A percentile compares a stretch with the other conserved stretches of the same genome.
phyloP scores from a whole-genome alignment of 352 stramenopile genomes.

The Paralagenidium karlingii region DNA sequence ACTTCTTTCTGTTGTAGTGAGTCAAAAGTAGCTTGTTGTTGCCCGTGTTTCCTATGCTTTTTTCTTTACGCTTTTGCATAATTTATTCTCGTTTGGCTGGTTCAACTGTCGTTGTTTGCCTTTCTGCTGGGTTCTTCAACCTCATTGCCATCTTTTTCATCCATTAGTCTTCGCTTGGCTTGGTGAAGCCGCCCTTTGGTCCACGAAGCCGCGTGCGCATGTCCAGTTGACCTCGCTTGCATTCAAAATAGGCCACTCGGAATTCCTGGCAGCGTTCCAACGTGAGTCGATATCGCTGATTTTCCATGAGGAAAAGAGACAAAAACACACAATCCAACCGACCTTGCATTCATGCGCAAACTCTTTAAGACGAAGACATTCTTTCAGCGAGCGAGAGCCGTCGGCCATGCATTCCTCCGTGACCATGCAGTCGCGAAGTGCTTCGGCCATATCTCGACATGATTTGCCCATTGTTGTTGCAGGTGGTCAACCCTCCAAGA shows the following conservation, averaged over 20 bases:
- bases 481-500: too few relatives aligned
- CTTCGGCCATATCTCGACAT: slow-evolving; percentile 71
- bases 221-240: slow-evolving; percentile 69
- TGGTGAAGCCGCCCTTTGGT: slow-evolving; percentile 56
- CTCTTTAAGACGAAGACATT: slow-evolving; percentile 56
- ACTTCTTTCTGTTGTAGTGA: too few relatives aligned
- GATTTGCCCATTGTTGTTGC: slow-evolving; percentile 60
- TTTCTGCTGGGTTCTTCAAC: too few relatives aligned
- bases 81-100: too few relatives aligned
- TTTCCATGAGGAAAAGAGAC: not conserved
- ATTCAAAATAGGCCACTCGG: slow-evolving; percentile 75
- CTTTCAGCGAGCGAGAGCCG: slow-evolving; percentile 54
- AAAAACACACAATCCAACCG: slow-evolving; percentile 1
- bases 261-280: slow-evolving; percentile 25
- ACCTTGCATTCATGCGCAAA: slow-evolving; percentile 66
- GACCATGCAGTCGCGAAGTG: slow-evolving; percentile 70
- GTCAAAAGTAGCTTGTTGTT: too few relatives aligned
- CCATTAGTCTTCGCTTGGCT: too few relatives aligned
- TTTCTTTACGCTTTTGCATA: too few relatives aligned
- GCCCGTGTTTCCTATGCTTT: too few relatives aligned
- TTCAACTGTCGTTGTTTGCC: too few relatives aligned
- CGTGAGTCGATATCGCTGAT: not conserved
- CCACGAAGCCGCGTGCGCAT: slow-evolving; percentile 75
- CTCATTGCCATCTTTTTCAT: too few relatives aligned
- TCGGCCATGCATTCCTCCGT: slow-evolving; percentile 67